Evolutionary conservation across 2,329 filamentous ascomycete genomes (phyloP).

Genomic region (Chalara sp.): DNA sequence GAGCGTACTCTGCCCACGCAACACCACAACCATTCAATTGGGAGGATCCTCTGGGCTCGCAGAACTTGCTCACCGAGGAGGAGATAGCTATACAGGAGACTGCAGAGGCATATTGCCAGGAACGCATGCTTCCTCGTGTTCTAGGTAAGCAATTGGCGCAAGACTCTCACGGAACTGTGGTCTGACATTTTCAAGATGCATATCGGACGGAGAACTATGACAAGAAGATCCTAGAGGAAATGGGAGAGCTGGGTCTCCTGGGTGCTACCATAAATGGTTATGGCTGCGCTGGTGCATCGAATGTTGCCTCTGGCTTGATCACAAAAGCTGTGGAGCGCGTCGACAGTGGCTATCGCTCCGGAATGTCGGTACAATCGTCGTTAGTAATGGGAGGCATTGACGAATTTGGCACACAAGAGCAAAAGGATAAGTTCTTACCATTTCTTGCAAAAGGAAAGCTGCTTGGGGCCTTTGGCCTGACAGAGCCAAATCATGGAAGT

Average conservation of each 20-base stretch:
- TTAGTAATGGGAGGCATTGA: constrained; percentile 90
- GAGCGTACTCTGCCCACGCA: constrained; percentile 22
- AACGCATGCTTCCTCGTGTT: constrained; percentile 77
- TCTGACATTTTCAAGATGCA: constrained; percentile 49
- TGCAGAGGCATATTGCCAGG: constrained; percentile 90
- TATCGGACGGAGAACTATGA: constrained; percentile 86
- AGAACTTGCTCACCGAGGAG: constrained; percentile 78
- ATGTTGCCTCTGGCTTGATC: constrained; percentile 82
- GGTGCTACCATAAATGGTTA: constrained; percentile 84
- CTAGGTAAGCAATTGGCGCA: constrained; percentile 53
- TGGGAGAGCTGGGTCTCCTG: constrained; percentile 86
- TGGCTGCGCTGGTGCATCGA: constrained; percentile 80
- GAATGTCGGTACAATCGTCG: constrained; percentile 89
- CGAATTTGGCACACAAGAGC: constrained; percentile 79
- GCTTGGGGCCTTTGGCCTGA: constrained; percentile 81
- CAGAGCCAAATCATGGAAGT: constrained; percentile 88
- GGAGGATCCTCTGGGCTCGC: constrained; percentile 77
- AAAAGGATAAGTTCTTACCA: constrained; percentile 79
- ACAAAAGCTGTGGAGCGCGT: constrained; percentile 86
- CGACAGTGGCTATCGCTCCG: constrained; percentile 85
- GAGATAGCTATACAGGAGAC: constrained; percentile 86
- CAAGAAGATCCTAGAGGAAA: constrained; percentile 76
- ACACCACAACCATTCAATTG: constrained; percentile 62
- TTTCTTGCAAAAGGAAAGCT: constrained; percentile 76
- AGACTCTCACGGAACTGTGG: constrained; percentile 2